Base-by-base conservation (phyloP, 2,329 filamentous ascomycete genomes). In the Phoma sp. region DNA sequence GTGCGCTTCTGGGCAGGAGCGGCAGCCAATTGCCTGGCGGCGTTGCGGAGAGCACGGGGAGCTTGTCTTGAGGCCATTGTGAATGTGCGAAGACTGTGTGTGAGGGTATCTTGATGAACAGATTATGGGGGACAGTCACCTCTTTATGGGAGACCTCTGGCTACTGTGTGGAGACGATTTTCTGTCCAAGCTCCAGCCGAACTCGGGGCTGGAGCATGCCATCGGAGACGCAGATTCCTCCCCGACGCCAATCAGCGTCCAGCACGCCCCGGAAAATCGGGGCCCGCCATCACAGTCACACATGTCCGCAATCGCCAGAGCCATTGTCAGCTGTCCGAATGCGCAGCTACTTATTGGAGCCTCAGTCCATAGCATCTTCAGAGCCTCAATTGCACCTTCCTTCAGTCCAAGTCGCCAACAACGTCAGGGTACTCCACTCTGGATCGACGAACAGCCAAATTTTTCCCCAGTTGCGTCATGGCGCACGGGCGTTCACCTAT, bases 1-100 rank as follows among this genome's bases (percentile, higher is more conserved):
- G 83, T 83, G 72, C 84, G 82, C 68, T 79, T 80, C 72, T 82
- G 80, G 50, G 80, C 75, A 58, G 77, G 75, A 49, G 77, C 71
- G 52, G 79, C 77, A 55, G 79, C 75, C 75, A 85, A 75, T 78
- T 84, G 81, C 77, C 81, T 80, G 75, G 82, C 73, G 72, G 81
- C 79, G 67, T 78, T 75, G 72, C 83, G 83, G 70, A 86, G 78
- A 74, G 84, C 84, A 77, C 83, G 80, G 75, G 78, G 78, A 84
- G 82, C 91, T 83, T 80, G 86, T 80, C 89, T 84, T 72, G 89
- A 90, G 77, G 90, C 89, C 90, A 93, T 93, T 81, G 77, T 85
- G 78, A 78, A 64, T 64, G 62, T 68, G 61, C 69, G 65, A 60
- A 53, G 44, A 56, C 10, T 29, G 46, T 46, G 37, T 53, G 54